phyloP scores from a whole-genome alignment of 1,284 basidiomycete species.

The Cutaneotrichosporon cutaneum region DNA sequence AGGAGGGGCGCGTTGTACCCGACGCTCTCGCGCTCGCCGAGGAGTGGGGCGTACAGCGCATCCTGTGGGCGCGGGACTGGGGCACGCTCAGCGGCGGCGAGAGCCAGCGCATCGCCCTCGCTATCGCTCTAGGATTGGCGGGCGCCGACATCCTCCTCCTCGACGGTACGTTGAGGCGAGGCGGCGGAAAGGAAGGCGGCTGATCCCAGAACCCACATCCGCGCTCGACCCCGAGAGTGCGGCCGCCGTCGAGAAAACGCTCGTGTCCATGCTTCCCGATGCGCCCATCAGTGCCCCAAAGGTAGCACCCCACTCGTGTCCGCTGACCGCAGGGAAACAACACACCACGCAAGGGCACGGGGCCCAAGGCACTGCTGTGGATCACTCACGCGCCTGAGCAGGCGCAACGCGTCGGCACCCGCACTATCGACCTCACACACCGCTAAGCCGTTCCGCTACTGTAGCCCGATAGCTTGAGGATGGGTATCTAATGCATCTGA shows the following conservation, averaged over 20 bases:
- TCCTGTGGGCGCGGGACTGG: constrained; percentile 76
- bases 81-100: constrained; percentile 76
- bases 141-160: constrained; percentile 76
- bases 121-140: constrained; percentile 67
- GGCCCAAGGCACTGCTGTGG: constrained; percentile 72
- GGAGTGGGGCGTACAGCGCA: constrained; percentile 65
- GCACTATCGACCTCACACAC: constrained; percentile 47
- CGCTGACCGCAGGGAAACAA: background rate
- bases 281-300: constrained; percentile 4
- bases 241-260: constrained; percentile 63
- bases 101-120: constrained; percentile 73
- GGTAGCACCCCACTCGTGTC: background rate
- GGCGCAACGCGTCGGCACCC: constrained; percentile 67
- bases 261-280: constrained; percentile 58
- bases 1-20: constrained; percentile 10
- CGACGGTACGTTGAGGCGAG: constrained; percentile 66
- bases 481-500: constrained; percentile 2
- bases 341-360: constrained; percentile 20
- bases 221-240: constrained; percentile 73
- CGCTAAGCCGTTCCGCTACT: background rate
- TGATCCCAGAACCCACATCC: constrained; percentile 71
- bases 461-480: background rate
- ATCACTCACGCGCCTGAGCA: constrained; percentile 83
- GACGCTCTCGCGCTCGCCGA: constrained; percentile 62
- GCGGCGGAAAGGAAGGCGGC: no score